phyloP scores from a whole-genome alignment of 495 filamentous ascomycete genomes.

The Lasiosphaeriaceae sp. region DNA sequence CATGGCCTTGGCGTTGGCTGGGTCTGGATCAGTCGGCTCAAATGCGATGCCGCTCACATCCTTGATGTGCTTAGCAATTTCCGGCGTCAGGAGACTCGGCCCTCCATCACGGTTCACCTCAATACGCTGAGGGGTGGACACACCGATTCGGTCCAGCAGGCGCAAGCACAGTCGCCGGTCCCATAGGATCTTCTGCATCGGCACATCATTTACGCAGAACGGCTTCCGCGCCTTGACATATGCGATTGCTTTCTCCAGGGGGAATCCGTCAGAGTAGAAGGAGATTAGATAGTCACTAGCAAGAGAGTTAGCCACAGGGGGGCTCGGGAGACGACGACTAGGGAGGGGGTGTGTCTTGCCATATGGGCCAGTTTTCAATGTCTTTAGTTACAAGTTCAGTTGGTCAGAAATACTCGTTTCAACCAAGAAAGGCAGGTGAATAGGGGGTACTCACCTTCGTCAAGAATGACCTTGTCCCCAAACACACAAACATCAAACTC shows the following conservation, averaged over 20 bases:
- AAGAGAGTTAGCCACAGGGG: background rate
- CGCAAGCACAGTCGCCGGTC: conserved; percentile 84
- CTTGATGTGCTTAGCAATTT: conserved; percentile 74
- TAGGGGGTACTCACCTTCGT: conserved; percentile 61
- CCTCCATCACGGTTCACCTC: conserved; percentile 95
- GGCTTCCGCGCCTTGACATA: conserved; percentile 90
- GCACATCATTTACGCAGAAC: conserved; percentile 94
- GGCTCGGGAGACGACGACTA: too few relatives aligned
- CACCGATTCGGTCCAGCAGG: conserved; percentile 82
- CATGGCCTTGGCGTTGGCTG: conserved; percentile 45
- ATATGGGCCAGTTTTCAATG: conserved; percentile 70
- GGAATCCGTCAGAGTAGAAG: conserved; percentile 97
- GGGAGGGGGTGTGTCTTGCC: conserved; percentile 34
- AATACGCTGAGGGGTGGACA: conserved; percentile 83
- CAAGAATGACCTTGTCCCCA: conserved; percentile 95
- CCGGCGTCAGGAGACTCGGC: conserved; percentile 67
- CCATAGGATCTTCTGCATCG: conserved; percentile 98
- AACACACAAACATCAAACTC: conserved; percentile 97
- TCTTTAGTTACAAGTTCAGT: conserved; percentile 35
- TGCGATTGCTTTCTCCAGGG: conserved; percentile 92
- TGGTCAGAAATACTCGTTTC: conserved; percentile 8
- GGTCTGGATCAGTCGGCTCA: conserved; percentile 66
- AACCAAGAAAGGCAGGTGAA: background rate
- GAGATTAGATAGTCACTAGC: conserved; percentile 89
- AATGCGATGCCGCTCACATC: conserved; percentile 76